These are phyloP conservation scores for Hemileccinum impolitum DNA, from an alignment of 768 basidiomycete species.

Conservation along the genomic window DNA sequence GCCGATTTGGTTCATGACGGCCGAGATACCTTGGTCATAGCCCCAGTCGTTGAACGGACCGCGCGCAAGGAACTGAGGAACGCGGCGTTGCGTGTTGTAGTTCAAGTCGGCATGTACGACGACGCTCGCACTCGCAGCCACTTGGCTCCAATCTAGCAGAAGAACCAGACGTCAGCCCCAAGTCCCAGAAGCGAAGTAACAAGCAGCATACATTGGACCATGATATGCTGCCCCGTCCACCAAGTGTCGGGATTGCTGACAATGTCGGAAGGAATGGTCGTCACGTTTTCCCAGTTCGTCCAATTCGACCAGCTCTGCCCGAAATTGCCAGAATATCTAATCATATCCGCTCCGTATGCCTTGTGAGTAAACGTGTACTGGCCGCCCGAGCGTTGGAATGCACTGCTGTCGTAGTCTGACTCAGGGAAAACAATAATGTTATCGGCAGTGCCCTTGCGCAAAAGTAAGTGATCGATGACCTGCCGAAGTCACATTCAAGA, in stretches of 20 bases:
- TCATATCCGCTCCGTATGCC: conserved; percentile 82
- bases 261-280: conserved; percentile 54
- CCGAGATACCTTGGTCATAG: conserved; percentile 76
- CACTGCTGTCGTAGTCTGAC: conserved; percentile 67
- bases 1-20: conserved; percentile 60
- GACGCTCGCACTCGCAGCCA: conserved; percentile 56
- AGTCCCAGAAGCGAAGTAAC: not conserved
- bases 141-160: conserved; percentile 70
- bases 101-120: conserved; percentile 77
- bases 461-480: conserved; percentile 70
- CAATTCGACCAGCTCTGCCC: conserved; percentile 82
- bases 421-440: conserved; percentile 89
- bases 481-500: conserved; percentile 25
- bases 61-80: conserved; percentile 83
- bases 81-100: conserved; percentile 62
- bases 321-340: conserved; percentile 86
- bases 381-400: conserved; percentile 56
- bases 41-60: conserved; percentile 94
- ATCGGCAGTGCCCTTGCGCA: conserved; percentile 71
- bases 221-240: conserved; percentile 83
- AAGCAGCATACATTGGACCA: conserved; percentile 72
- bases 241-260: conserved; percentile 51
- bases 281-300: conserved; percentile 73
- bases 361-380: conserved; percentile 77
- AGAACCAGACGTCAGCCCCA: not conserved